Evolutionary conservation across 2,329 filamentous ascomycete genomes (phyloP), one percentile per base, ranked within the genome.

Genomic region (Colletotrichum sp.): DNA sequence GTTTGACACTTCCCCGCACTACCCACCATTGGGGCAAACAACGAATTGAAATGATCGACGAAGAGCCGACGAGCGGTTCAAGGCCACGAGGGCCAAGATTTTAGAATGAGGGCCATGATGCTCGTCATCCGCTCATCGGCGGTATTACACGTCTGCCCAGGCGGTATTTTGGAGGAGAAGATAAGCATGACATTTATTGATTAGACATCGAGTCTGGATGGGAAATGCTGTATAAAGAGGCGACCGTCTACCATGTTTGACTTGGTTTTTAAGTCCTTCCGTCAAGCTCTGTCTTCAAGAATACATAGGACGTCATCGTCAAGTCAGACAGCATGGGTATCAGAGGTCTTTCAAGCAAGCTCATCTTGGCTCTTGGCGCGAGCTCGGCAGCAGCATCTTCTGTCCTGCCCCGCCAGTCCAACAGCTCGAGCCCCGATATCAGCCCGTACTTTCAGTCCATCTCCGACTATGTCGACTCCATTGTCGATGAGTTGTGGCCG

Each of bases 401-500:
- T 12, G 30, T 74, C 4, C 58, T 65, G 8, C 38, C 71, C 6
- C 71, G 67, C 16, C 71, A 74, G 32, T 65, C 21, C 15, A 71
- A 74, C 26, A 67, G 43, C 8, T 64, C 71, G 6, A 55, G 26
- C 43, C 12, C 64, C 52, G 38, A 38, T 3, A 57, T 65, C 18
- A 73, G 74, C 60, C 70, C 60, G 4, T 68, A 76, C 60, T 69
- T 76, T 34, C 24, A 60, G 16, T 66, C 60, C 48, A 68, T 82
- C 13, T 77, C 78, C 26, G 36, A 72, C 12, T 74, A 79, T 16
- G 67, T 82, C 30, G 57, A 79, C 18, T 66, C 64, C 21, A 72
- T 78, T 18, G 64, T 65, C 26, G 72, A 77, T n/a, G 74, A 74
- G 1, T 79, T 87, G 3, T 84, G 85, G 78, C 76, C 80, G 7